Conservation (phyloP, 2,329 filamentous ascomycete genomes). For the Calonectria leucothoes region DNA sequence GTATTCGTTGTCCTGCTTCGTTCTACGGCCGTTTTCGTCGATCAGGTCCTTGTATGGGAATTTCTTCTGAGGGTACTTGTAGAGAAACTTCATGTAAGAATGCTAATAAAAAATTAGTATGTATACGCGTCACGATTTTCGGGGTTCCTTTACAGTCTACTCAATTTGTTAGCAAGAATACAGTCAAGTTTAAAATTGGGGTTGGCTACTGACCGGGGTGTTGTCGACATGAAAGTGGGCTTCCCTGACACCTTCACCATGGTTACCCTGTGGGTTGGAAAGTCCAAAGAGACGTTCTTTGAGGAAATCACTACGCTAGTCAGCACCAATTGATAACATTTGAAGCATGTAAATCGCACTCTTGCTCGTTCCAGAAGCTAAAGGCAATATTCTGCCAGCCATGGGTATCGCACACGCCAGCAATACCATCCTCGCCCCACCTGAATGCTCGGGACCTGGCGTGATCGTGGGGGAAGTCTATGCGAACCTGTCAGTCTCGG, state of each 20-base stretch:
- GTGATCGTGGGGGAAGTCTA: conserved; percentile 95
- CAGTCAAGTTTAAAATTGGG: neutral
- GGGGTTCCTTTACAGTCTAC: conserved; percentile 57
- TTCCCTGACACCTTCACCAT: conserved; percentile 97
- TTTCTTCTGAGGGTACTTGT: conserved; percentile 93
- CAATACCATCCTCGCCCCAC: conserved; percentile 98
- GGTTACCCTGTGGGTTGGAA: conserved; percentile 96
- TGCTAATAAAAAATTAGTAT: conserved; percentile 66
- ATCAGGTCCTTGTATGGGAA: conserved; percentile 94
- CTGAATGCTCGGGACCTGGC: conserved; percentile 89
- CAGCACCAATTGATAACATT: conserved; percentile 45
- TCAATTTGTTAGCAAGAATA: conserved; percentile 35
- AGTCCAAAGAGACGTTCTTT: conserved; percentile 96
- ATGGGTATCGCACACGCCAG: conserved; percentile 91
- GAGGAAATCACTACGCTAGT: conserved; percentile 78
- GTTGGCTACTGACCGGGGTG: conserved; percentile 70
- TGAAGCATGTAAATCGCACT: conserved; percentile 64
- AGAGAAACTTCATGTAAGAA: conserved; percentile 98
- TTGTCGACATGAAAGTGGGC: conserved; percentile 97
- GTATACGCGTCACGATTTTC: neutral
- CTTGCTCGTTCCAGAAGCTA: conserved; percentile 97
- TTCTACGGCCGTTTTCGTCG: conserved; percentile 82
- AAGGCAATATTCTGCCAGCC: conserved; percentile 93
- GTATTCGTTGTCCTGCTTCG: conserved; percentile 85
- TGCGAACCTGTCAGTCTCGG: conserved; percentile 30